Evolutionary conservation across 2,329 filamentous ascomycete genomes (phyloP), one percentile per base, ranked within the genome.

Genomic region (Scedosporium aurantiacum): DNA sequence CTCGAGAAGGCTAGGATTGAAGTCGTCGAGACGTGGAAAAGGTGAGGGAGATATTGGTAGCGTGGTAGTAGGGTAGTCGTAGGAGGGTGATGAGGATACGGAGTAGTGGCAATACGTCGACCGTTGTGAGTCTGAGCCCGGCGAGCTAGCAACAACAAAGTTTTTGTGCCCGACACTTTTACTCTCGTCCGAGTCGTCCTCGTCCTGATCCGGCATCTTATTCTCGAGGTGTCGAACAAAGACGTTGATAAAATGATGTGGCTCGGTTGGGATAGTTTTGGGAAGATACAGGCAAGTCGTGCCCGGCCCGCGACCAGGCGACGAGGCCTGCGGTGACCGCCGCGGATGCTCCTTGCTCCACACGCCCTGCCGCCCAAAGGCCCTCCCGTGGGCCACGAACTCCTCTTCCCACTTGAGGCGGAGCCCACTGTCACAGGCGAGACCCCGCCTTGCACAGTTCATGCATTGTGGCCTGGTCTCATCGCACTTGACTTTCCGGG

Each of bases 401-500:
- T 62, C 61, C 27, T 58, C 57, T 45, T 60, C 41, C 61, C 61
- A 62, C 41, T 62, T 62, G 6, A 62, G 61, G 5, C 50, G 57
- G 25, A 62, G 16, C 7, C 27, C 27, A 23, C 27, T 60, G 40
- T 62, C 61, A 32, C 61, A 62, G n/a, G 27, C 27, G 4, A 60
- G n/a, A 4, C 61, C 61, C 4, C 61, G 57, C 23, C 45, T 37
- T 21, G 41, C 18, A 23, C 61, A 62, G 12, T 62, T 62, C 14
- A 40, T 21, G 40, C 61, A 62, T 5, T 60, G 18, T 28, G 61
- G 61, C 8, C 50, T 45, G 8, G 61, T 45, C 25, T 62, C 61
- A 43, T 64, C 63, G 50, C 63, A 64, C n/a, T 63, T 64, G 47
- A 64, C 61, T 40, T 61, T 64, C 16, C 63, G 63, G 14, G 58